Conservation (phyloP, 495 filamentous ascomycete genomes). For the Xanthoparmelia taractica region DNA sequence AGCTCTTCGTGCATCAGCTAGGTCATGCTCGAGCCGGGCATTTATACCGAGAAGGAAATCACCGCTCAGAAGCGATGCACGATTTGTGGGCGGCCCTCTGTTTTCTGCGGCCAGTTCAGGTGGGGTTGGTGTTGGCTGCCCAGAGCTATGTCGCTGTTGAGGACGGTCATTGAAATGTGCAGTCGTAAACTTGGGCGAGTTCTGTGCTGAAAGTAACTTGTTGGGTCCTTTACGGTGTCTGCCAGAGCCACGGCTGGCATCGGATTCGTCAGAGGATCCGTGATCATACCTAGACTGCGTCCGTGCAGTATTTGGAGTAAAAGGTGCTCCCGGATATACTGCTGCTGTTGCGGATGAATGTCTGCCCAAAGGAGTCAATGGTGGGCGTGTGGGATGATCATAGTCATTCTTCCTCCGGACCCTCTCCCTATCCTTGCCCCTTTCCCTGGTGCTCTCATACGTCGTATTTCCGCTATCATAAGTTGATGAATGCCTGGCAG, state of each 20-base stretch:
- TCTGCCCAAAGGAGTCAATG: constrained; percentile 15
- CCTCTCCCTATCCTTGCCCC: not conserved
- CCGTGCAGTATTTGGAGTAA: not conserved
- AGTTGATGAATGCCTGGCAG: constrained; percentile 8
- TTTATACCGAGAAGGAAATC: constrained; percentile 3
- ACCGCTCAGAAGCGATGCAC: constrained; percentile 13
- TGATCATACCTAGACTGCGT: constrained; percentile 1
- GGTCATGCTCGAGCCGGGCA: constrained; percentile 10
- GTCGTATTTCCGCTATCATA: not conserved
- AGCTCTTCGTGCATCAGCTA: constrained; percentile 11
- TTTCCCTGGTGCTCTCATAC: not conserved
- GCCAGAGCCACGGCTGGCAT: constrained; percentile 6
- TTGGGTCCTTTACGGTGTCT: not conserved
- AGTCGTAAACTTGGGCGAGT: not conserved
- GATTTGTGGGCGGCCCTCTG: constrained; percentile 5
- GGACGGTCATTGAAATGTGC: not conserved
- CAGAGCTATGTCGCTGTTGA: constrained; percentile 4
- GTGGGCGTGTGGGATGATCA: constrained; percentile 5
- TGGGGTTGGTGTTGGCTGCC: constrained; percentile 2
- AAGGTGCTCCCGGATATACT: constrained; percentile 6
- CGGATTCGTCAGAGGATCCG: constrained; percentile 15
- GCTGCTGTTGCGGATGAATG: constrained; percentile 16
- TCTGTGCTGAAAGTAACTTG: not conserved
- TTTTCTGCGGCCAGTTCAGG: not conserved
- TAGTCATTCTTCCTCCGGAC: constrained; percentile 1